Percentiles rank a stretch among this genome's conserved stretches.
These are phyloP conservation scores for Chaetoceros tenuissimus DNA, from an alignment of 108 stramenopile species.

Conservation along the genomic window DNA sequence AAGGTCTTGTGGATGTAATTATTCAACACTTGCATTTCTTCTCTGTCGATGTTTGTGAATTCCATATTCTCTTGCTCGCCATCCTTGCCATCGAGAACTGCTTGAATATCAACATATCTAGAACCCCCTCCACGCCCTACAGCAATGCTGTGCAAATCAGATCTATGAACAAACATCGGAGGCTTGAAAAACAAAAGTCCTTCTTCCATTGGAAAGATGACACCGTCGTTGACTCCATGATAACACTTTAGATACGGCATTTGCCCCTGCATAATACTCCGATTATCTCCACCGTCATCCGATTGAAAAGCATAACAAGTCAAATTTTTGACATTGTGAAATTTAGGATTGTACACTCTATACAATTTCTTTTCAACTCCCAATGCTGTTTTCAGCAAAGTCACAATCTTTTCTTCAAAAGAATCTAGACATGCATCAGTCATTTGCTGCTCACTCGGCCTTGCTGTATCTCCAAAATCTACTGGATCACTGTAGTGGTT, in stretches of 20 bases:
- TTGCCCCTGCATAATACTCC: conserved; percentile 45
- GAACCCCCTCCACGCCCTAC: conserved; percentile 66
- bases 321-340: not conserved
- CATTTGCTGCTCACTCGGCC: conserved; percentile 12
- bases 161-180: conserved; percentile 56
- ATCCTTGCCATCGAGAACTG: conserved; percentile 7
- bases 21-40: conserved; percentile 53
- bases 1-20: conserved; percentile 59
- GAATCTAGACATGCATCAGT: conserved; percentile 4
- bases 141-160: conserved; percentile 42
- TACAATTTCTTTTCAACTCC: conserved; percentile 4
- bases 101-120: conserved; percentile 61
- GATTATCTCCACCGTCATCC: conserved; percentile 17
- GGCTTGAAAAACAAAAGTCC: conserved; percentile 78
- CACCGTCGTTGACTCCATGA: conserved; percentile 66
- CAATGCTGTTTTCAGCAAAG: conserved; percentile 14
- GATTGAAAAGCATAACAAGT: conserved; percentile 28
- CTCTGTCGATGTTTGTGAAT: conserved; percentile 72
- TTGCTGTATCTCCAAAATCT: conserved; percentile 5
- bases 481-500: conserved; percentile 11
- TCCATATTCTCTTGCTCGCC: conserved; percentile 30
- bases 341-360: conserved; percentile 12
- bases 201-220: conserved; percentile 57
- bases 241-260: conserved; percentile 79
- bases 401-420: conserved; percentile 23